Conservation (phyloP, 331 rosid genomes). For the Quercus lobata region DNA sequence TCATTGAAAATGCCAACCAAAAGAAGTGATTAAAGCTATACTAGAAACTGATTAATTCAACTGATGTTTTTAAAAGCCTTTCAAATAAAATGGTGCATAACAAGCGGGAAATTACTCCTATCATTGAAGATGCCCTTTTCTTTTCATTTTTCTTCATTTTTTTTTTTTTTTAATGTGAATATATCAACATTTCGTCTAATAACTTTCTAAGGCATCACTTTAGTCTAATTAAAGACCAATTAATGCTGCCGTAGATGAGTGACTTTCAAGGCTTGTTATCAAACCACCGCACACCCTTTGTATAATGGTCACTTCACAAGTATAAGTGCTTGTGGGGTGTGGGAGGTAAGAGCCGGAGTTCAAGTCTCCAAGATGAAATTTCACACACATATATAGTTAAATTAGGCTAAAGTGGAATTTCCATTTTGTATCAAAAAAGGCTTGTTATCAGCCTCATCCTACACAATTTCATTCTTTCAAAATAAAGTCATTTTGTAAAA, state of each 20-base stretch:
- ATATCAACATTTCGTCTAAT: not conserved
- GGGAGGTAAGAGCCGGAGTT: rapidly evolving
- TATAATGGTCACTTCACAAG: rapidly evolving
- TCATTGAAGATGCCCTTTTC: not conserved
- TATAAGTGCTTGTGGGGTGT: rapidly evolving
- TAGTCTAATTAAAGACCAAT: not conserved
- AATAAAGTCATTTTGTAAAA: too few relatives aligned
- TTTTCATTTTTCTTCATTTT: too few relatives aligned
- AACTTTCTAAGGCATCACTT: not conserved
- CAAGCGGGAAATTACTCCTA: not conserved
- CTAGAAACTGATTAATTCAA: too few relatives aligned
- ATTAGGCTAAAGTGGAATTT: too few relatives aligned
- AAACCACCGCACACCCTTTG: too few relatives aligned
- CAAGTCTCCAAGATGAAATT: rapidly evolving
- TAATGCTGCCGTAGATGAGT: not conserved
- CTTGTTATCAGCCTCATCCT: too few relatives aligned
- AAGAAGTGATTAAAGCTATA: not conserved
- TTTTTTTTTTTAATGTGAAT: too few relatives aligned
- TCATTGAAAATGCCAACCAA: not conserved
- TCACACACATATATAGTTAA: too few relatives aligned
- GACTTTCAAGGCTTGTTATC: too few relatives aligned
- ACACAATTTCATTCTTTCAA: too few relatives aligned
- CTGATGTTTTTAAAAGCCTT: too few relatives aligned
- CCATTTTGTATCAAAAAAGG: too few relatives aligned
- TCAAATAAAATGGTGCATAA: not conserved